These are phyloP conservation scores for Claviceps arundinis DNA, from an alignment of 2,329 filamentous ascomycete species.

Conservation along the genomic window DNA sequence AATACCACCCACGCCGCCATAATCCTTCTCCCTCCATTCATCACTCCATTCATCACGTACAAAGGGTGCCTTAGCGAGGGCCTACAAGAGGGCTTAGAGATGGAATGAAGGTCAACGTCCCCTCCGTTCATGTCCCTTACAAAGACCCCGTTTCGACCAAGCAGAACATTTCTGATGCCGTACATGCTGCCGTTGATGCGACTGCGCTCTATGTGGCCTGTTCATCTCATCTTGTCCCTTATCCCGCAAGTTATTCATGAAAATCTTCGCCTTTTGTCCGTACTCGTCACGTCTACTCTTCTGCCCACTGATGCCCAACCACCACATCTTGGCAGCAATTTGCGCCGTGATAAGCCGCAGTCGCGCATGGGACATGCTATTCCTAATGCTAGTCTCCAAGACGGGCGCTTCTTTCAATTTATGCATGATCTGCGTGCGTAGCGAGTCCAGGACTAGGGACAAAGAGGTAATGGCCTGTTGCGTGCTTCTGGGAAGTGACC, in stretches of 20 bases:
- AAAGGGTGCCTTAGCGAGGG: no score
- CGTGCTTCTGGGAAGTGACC: slow-evolving; percentile 8
- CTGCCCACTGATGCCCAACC: slow-evolving; percentile 40
- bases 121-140: not conserved
- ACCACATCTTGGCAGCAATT: slow-evolving; percentile 42
- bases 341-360: slow-evolving; percentile 38
- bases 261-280: slow-evolving; percentile 30
- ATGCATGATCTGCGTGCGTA: slow-evolving; percentile 23
- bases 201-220: not conserved
- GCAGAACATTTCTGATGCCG: not conserved
- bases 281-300: slow-evolving; percentile 33
- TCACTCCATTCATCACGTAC: not conserved
- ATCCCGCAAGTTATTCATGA: slow-evolving; percentile 16
- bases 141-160: not conserved
- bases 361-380: slow-evolving; percentile 10
- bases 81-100: not conserved
- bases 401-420: not conserved
- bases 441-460: slow-evolving; percentile 12
- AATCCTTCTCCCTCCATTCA: not conserved
- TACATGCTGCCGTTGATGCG: no score
- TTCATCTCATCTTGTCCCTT: not conserved
- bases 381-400: slow-evolving; percentile 1
- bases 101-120: not conserved
- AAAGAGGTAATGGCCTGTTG: slow-evolving; percentile 10
- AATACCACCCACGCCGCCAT: not conserved